Conservation (phyloP, 139 green algal species). For the Parachlorella kessleri region DNA sequence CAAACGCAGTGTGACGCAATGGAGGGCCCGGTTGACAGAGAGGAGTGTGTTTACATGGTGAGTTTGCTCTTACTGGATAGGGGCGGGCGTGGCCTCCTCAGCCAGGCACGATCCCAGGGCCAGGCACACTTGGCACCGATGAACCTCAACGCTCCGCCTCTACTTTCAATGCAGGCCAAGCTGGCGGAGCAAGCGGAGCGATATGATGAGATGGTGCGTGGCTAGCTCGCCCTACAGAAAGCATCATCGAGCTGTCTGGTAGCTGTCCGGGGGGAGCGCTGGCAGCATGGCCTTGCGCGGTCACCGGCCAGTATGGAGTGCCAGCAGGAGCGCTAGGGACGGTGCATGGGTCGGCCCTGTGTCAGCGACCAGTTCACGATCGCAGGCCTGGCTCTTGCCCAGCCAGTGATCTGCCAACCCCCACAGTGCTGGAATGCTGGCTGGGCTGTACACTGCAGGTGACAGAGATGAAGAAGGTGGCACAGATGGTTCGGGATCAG, state of each 20-base stretch:
- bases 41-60: constrained; percentile 71
- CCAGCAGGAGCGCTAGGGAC: background rate
- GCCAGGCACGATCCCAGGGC: too few species aligned
- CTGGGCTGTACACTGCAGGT: constrained; percentile 40
- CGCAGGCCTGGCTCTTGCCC: too few species aligned
- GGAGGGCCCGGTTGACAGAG: constrained; percentile 46
- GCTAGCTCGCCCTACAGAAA: background rate
- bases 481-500: constrained; percentile 86
- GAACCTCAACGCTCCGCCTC: too few species aligned
- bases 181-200: constrained; percentile 97
- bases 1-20: constrained; percentile 1
- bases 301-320: too few species aligned
- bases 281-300: too few species aligned
- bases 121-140: too few species aligned
- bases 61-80: too few species aligned
- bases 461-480: constrained; percentile 97
- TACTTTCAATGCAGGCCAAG: constrained; percentile 93
- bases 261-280: background rate
- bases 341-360: background rate
- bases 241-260: background rate
- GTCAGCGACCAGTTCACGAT: too few species aligned
- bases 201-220: constrained; percentile 91
- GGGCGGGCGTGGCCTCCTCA: too few species aligned
- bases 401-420: too few species aligned
- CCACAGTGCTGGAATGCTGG: too few species aligned